These are phyloP conservation scores for Picea sitchensis DNA, from an alignment of 75 land plant species.

Conservation along the genomic window DNA sequence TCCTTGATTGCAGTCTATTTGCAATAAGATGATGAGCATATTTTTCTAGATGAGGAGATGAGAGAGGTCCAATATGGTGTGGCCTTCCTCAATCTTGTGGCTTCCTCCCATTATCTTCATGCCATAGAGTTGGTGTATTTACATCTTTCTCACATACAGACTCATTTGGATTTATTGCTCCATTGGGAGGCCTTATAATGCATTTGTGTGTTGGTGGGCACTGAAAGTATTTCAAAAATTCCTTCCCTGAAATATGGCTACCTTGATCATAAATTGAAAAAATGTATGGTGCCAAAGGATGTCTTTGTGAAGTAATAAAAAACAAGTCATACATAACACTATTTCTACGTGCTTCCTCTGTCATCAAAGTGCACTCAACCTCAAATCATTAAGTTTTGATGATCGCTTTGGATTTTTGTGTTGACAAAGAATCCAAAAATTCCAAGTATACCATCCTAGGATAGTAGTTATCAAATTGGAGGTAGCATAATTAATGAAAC, in stretches of 20 bases:
- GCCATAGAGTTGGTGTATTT: slow-evolving; percentile 77
- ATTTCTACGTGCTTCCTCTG: background rate
- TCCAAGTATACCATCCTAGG: too few relatives aligned
- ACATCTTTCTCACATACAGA: slow-evolving; percentile 65
- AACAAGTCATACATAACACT: too few relatives aligned
- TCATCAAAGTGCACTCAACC: too few relatives aligned
- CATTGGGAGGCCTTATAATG: too few relatives aligned
- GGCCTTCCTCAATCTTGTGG: slow-evolving; percentile 46
- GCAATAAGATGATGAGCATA: slow-evolving; percentile 36
- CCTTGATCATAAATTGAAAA: slow-evolving; percentile 58
- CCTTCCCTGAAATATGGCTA: slow-evolving; percentile 36
- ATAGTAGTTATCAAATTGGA: too few relatives aligned
- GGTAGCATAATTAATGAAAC: too few relatives aligned
- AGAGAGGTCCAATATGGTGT: slow-evolving; percentile 15
- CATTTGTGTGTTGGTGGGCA: too few relatives aligned
- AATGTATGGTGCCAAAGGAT: slow-evolving; percentile 24
- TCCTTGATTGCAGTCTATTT: slow-evolving; percentile 26
- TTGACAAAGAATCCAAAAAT: too few relatives aligned
- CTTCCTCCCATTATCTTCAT: slow-evolving; percentile 87
- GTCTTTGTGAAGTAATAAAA: too few relatives aligned
- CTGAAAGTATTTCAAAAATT: slow-evolving; percentile 82
- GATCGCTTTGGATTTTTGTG: too few relatives aligned
- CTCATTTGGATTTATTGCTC: slow-evolving; percentile 73
- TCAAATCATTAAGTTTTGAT: too few relatives aligned
- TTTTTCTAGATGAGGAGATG: slow-evolving; percentile 16